Evolutionary conservation across 176 grass and related monocot species (phyloP).

Genomic region (Bonia amplexicaulis): DNA sequence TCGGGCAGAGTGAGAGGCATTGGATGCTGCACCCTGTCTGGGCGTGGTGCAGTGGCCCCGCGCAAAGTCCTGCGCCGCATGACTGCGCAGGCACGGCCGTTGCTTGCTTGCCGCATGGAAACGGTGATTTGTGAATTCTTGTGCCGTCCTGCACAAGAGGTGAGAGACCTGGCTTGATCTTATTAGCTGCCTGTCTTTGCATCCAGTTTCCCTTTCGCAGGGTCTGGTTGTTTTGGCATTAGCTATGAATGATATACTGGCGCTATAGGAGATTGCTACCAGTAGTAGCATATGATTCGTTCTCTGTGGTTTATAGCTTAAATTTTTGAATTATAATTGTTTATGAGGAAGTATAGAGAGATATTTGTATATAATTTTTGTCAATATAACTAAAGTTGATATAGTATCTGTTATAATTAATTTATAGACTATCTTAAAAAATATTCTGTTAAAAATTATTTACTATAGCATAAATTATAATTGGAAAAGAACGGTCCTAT

Average conservation of each 20-base stretch:
- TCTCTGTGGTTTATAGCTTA: too few relatives aligned
- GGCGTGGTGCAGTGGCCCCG: slow-evolving; percentile 25
- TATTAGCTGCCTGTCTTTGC: too few relatives aligned
- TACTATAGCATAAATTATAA: too few relatives aligned
- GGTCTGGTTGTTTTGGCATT: not conserved
- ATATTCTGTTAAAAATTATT: too few relatives aligned
- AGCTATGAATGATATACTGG: not conserved
- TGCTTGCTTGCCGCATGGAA: not conserved
- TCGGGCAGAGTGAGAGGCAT: slow-evolving; percentile 45
- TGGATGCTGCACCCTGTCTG: slow-evolving; percentile 37
- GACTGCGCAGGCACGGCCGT: not conserved
- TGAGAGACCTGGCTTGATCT: not conserved
- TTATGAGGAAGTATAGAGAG: too few relatives aligned
- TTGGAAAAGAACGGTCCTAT: too few relatives aligned
- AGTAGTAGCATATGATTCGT: too few relatives aligned
- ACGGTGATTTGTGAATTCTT: not conserved
- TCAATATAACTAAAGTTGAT: too few relatives aligned
- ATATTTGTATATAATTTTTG: too few relatives aligned
- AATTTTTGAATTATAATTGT: too few relatives aligned
- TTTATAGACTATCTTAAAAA: too few relatives aligned
- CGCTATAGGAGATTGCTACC: not conserved
- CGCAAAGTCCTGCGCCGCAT: not conserved
- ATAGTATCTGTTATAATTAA: too few relatives aligned
- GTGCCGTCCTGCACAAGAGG: not conserved
- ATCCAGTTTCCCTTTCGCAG: not conserved